Conservation (phyloP, 2,329 filamentous ascomycete genomes). For the Hortaea sp. region DNA sequence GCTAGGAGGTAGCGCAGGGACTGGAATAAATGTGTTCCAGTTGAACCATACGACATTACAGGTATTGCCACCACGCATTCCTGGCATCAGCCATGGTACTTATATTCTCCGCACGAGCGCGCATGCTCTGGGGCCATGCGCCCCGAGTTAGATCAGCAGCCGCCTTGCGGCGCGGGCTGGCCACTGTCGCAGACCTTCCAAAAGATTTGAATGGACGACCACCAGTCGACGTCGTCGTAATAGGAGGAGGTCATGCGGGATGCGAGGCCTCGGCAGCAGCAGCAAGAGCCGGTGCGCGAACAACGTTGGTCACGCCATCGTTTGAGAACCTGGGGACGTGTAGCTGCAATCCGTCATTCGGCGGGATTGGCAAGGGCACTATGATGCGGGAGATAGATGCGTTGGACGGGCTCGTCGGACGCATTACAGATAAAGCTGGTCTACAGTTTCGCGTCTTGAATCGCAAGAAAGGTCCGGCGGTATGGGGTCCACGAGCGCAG, state of each 20-base stretch:
- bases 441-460: constrained; percentile 92
- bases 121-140: constrained; percentile 39
- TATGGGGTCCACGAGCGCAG: constrained; percentile 94
- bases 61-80: neutral
- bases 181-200: constrained; percentile 32
- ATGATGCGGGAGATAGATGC: constrained; percentile 94
- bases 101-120: constrained; percentile 21
- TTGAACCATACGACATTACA: neutral
- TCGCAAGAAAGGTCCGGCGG: constrained; percentile 79
- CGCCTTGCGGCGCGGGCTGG: constrained; percentile 30
- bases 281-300: constrained; percentile 77
- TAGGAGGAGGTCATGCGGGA: constrained; percentile 91
- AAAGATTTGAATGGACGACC: constrained; percentile 8
- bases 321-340: constrained; percentile 84
- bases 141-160: constrained; percentile 35
- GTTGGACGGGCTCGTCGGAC: constrained; percentile 76
- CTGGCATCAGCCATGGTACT: constrained; percentile 12
- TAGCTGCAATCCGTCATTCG: constrained; percentile 94
- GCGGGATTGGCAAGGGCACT: constrained; percentile 96
- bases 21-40: too few relatives aligned
- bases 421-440: constrained; percentile 85
- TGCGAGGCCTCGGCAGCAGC: constrained; percentile 88
- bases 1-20: too few relatives aligned
- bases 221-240: constrained; percentile 73
- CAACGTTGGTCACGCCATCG: constrained; percentile 80